Evolutionary conservation across 1,284 basidiomycete species (phyloP), one percentile per base, ranked within the genome.

Genomic region (Papiliotrema nemorosa): DNA sequence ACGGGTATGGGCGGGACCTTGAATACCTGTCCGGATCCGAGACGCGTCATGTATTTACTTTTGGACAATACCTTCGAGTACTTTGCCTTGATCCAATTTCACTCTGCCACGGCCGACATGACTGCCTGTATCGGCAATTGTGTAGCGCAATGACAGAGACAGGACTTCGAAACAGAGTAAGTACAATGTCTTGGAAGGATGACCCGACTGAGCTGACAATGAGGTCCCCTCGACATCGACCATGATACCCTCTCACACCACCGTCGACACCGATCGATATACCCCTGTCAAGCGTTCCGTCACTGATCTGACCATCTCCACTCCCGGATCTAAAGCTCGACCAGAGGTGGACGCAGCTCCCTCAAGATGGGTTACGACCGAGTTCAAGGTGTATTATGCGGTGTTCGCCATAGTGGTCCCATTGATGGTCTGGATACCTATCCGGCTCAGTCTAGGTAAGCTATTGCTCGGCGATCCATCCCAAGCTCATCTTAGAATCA

Each of bases 331-430:
- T 5, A 51, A 42, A 20, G 50, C 54, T 39, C 38, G 57, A 13
- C 33, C 47, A 5, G 40, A 35, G 5, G 58, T 53, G 26, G 58
- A 58, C 21, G 42, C 57, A 2, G 39, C 29, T n/a, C 49, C 49
- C 10, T 53, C 76, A 33, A 59, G 87, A 76, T 97, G 93, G 94
- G 75, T 74, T 41, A 88, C 90, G 0, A 72, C 77, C 16, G 94
- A 97, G 72, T 97, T 96, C 76, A 77, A 81, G 53, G 64, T 87
- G 46, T 97, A 97, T 76, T 84, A 79, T 53, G 55, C 84, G 24
- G 77, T 85, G 1, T 83, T 85, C 34, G 68, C 77, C 14, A 46
- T 87, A 21, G 83, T 81, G 13, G 74, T 97, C 10, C 86, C 88
- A 0, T 64, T 84, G 49, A 89, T 97, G 86, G 76, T 82, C 4